Conservation (phyloP, 352 stramenopile genomes). For the Pythium pyrilobum region DNA sequence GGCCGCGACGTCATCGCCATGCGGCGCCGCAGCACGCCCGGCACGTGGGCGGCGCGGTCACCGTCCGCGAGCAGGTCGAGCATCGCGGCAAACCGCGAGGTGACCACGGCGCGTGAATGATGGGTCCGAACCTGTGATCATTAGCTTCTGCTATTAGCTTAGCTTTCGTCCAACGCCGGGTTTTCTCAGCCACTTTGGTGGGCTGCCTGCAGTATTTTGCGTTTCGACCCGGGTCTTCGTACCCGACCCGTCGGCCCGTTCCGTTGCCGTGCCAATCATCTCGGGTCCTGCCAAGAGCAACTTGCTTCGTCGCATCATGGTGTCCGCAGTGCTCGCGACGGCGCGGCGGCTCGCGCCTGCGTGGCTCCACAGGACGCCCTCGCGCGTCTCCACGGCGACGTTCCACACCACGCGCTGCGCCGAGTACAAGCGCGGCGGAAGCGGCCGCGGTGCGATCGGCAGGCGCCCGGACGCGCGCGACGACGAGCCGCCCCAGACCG, state of each 20-base stretch:
- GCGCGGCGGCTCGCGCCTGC: conserved; percentile 3
- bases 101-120: too few relatives aligned
- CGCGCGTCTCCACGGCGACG: not conserved
- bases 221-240: too few relatives aligned
- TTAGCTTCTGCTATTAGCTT: too few relatives aligned
- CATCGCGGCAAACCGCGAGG: too few relatives aligned
- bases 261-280: not conserved
- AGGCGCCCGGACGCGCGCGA: conserved; percentile 6
- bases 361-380: not conserved
- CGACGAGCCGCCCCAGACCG: not conserved
- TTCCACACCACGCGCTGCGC: conserved; percentile 10
- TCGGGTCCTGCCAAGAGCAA: not conserved
- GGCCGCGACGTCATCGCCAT: too few relatives aligned
- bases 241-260: not conserved
- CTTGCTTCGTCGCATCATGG: not conserved
- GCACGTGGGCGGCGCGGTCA: too few relatives aligned
- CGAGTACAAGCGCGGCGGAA: not conserved
- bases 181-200: too few relatives aligned
- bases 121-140: too few relatives aligned
- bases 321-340: not conserved
- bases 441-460: not conserved
- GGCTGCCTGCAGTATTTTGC: too few relatives aligned
- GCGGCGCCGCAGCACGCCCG: too few relatives aligned
- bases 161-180: too few relatives aligned
- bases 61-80: too few relatives aligned